phyloP scores from a whole-genome alignment of 2,329 filamentous ascomycete species.

The Beauveria caledonica region DNA sequence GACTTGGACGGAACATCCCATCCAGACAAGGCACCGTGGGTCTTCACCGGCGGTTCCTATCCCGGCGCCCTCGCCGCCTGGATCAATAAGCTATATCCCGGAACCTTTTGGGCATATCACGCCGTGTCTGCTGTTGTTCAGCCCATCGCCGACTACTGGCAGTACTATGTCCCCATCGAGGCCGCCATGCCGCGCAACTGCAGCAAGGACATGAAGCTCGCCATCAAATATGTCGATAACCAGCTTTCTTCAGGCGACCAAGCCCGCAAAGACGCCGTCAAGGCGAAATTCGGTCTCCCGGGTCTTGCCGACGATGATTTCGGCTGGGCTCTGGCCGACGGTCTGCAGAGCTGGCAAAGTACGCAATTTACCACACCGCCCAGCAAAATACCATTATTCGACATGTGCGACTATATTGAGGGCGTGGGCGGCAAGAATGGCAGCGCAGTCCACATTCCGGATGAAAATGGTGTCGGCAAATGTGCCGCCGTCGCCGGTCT shows the following conservation, averaged over 20 bases:
- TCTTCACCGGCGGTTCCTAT: slow-evolving; percentile 73
- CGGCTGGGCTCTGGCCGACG: slow-evolving; percentile 28
- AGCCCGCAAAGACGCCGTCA: slow-evolving; percentile 16
- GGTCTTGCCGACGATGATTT: slow-evolving; percentile 41
- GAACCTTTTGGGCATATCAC: slow-evolving; percentile 68
- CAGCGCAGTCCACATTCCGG: not conserved
- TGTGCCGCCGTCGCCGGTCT: slow-evolving; percentile 1
- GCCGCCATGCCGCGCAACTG: slow-evolving; percentile 47
- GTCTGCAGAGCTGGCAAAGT: slow-evolving; percentile 29
- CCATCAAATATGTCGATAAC: slow-evolving; percentile 29
- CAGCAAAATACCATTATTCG: slow-evolving; percentile 21
- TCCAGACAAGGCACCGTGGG: slow-evolving; percentile 57
- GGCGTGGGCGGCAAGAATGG: slow-evolving; percentile 7
- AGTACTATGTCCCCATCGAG: slow-evolving; percentile 40
- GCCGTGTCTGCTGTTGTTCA: slow-evolving; percentile 68
- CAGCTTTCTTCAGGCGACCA: slow-evolving; percentile 11
- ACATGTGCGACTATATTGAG: slow-evolving; percentile 28
- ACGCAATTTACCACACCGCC: slow-evolving; percentile 27
- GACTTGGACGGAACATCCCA: slow-evolving; percentile 55
- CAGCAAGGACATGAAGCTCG: slow-evolving; percentile 49
- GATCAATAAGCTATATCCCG: slow-evolving; percentile 62
- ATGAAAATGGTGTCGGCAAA: slow-evolving; percentile 1
- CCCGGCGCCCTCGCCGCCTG: slow-evolving; percentile 70
- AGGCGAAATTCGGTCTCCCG: slow-evolving; percentile 33
- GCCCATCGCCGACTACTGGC: slow-evolving; percentile 67